These are phyloP conservation scores for Zygosaccharomyces sapae DNA, from an alignment of 1,139 yeast genomes.

Conservation along the genomic window DNA sequence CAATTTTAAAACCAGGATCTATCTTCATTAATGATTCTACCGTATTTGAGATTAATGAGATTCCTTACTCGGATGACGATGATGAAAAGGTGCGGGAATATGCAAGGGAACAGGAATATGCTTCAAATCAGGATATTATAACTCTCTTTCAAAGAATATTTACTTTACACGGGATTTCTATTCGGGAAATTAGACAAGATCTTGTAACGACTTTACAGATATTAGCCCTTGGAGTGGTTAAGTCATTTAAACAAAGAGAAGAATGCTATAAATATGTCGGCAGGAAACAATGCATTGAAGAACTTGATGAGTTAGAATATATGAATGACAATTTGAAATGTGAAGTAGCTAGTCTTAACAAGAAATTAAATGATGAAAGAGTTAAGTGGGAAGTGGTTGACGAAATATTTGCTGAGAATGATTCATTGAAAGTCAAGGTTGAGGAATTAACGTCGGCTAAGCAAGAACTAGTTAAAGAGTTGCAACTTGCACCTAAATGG, in stretches of 20 bases:
- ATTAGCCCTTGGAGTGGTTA: background rate
- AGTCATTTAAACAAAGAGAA: conserved; percentile 1
- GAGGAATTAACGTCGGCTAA: background rate
- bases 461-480: background rate
- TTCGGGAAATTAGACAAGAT: background rate
- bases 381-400: conserved; percentile 6
- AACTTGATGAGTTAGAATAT: conserved; percentile 1
- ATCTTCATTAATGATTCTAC: background rate
- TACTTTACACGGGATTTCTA: conserved; percentile 1
- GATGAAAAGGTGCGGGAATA: background rate
- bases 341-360: background rate
- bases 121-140: background rate
- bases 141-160: conserved; percentile 2
- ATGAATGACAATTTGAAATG: conserved; percentile 1
- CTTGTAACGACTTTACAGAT: background rate
- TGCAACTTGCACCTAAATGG: conserved; percentile 3
- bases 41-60: background rate
- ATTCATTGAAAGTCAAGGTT: background rate
- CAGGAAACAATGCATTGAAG: conserved; percentile 2
- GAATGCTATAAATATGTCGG: conserved; percentile 5
- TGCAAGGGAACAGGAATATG: background rate
- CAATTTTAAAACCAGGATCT: conserved; percentile 1
- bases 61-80: background rate
- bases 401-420: conserved; percentile 1
- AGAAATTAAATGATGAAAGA: background rate